Evolutionary conservation across 78 protist genomes (phyloP).

Genomic region (Planoprotostelium fungivorum): DNA sequence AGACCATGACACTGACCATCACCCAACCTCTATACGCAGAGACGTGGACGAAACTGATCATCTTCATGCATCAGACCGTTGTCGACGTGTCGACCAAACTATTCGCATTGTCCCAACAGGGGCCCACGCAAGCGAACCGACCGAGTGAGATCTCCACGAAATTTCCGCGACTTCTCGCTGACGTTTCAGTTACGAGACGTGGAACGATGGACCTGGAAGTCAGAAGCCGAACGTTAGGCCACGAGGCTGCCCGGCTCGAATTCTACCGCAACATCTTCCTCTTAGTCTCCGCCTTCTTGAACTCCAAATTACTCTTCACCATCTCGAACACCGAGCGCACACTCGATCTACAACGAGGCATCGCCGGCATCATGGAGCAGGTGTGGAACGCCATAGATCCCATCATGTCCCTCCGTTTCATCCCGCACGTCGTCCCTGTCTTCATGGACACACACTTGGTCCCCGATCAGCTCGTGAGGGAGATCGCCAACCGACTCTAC

Average conservation of each 20-base stretch:
- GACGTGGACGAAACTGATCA: background rate
- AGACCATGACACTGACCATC: background rate
- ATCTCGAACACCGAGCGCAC: background rate
- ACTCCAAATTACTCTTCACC: background rate
- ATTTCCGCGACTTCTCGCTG: background rate
- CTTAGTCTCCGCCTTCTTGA: background rate
- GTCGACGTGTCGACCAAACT: background rate
- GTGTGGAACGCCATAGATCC: background rate
- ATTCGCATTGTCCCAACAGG: too few relatives aligned
- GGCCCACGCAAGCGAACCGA: background rate
- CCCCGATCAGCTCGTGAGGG: background rate
- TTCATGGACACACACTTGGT: background rate
- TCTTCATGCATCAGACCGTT: background rate
- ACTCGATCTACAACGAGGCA: background rate
- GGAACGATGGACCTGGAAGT: background rate
- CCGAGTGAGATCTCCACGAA: background rate
- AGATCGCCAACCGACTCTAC: background rate
- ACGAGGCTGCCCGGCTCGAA: background rate
- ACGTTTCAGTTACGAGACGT: background rate
- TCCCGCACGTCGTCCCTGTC: background rate
- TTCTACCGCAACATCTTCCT: background rate
- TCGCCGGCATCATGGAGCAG: background rate
- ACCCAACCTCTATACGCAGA: background rate
- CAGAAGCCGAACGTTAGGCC: background rate
- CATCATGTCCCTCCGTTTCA: background rate